Base-by-base conservation (phyloP, 495 filamentous ascomycete species). In the Articulospora tetracladia region DNA sequence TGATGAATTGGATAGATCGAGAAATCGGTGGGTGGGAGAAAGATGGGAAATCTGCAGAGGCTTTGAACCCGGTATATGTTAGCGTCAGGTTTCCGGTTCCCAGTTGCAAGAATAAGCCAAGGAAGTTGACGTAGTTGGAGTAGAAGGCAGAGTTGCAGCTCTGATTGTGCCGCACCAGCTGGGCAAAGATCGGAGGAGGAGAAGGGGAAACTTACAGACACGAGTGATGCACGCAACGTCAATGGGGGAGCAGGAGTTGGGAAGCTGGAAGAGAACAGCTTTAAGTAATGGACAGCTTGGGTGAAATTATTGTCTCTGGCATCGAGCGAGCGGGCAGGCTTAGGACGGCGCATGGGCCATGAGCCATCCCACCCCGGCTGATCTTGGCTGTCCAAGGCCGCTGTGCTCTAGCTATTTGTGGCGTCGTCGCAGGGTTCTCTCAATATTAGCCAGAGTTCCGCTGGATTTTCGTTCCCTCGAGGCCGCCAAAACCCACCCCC, bases 131-230 rank as follows among this genome's bases (percentile, higher is more conserved):
- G 39, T 44, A 44, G n/a, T 44, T 7, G 39, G 39, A 19, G 8
- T 44, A 7, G n/a, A n/a, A n/a, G 39, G 39, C 39, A n/a, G 39
- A 44, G n/a, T 12, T 44, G 17, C 17, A 19, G 3, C 3, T 3
- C 3, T 12, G n/a, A 44, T 44, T 19, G 39, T 74, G 24, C 74
- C 76, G 52, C 77, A 76, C 51, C 84, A 77, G 17, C 2, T 23
- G 11, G 7, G 1, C 7, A 30, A 10, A 24, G 13, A 13, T 77
- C 87, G 90, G 60, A 97, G 83, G 78, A 93, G 93, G n/a, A 86
- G 73, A 57, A 91, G 92, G 49, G 96, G 73, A 12, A 25, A 13
- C 47, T 50, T 27, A 50, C 47, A 25, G 47, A 50, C 7, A 44
- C 7, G 39, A 44, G 3, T 12, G 39, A 44, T 44, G n/a, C 39